phyloP scores from a whole-genome alignment of 2,329 filamentous ascomycete genomes.

The Trichophyton mentagrophytes region DNA sequence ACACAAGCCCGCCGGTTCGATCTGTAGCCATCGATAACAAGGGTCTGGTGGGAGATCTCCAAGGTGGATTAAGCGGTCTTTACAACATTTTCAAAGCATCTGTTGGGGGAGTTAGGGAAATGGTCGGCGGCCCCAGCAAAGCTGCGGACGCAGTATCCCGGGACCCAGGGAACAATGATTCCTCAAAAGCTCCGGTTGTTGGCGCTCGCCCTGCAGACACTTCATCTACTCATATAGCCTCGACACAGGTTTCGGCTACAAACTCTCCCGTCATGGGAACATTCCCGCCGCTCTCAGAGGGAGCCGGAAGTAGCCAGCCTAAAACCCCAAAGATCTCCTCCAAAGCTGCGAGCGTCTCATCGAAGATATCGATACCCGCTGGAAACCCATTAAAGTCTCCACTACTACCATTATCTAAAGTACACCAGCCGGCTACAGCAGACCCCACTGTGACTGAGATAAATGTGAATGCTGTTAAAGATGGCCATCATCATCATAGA shows the following conservation, averaged over 20 bases:
- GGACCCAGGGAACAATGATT: slow-evolving; percentile 13
- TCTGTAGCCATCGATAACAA: slow-evolving; percentile 53
- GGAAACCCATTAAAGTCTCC: slow-evolving; percentile 29
- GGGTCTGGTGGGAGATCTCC: slow-evolving; percentile 57
- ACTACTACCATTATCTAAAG: slow-evolving; percentile 26
- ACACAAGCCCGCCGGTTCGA: slow-evolving; percentile 53
- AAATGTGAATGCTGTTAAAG: slow-evolving; percentile 28
- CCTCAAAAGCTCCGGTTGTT: slow-evolving; percentile 14
- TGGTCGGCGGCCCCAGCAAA: slow-evolving; percentile 26
- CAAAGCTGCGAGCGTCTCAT: slow-evolving; percentile 31
- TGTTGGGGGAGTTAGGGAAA: slow-evolving; percentile 57
- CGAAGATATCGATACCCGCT: slow-evolving; percentile 29
- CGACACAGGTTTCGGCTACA: slow-evolving; percentile 26
- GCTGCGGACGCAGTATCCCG: slow-evolving; percentile 19
- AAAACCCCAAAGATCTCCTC: slow-evolving; percentile 30
- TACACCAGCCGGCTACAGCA: slow-evolving; percentile 24
- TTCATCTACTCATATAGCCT: slow-evolving; percentile 18
- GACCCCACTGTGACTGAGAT: slow-evolving; percentile 37
- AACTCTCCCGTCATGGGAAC: slow-evolving; percentile 25
- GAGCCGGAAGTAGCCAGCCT: slow-evolving; percentile 13
- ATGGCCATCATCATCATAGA: slow-evolving; percentile 19
- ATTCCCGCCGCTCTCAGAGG: slow-evolving; percentile 23
- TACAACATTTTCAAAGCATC: slow-evolving; percentile 76
- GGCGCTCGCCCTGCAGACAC: slow-evolving; percentile 12
- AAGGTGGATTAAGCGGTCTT: slow-evolving; percentile 76